A percentile compares a stretch with the other conserved stretches of the same genome.
phyloP scores from a whole-genome alignment of 768 basidiomycete species.

The Lenzites betulinus region DNA sequence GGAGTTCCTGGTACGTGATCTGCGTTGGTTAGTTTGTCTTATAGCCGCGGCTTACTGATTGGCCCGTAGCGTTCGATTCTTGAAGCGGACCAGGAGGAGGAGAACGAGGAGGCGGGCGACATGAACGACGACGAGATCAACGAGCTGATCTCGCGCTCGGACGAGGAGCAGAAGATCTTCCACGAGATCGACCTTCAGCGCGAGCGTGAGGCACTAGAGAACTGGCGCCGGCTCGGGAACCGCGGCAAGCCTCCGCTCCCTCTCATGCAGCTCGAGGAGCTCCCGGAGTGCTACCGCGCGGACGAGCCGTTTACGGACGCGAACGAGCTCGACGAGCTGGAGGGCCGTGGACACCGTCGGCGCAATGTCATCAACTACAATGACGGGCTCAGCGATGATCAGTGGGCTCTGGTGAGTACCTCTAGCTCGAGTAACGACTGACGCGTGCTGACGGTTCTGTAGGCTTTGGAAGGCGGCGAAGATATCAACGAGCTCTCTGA shows the following conservation, averaged over 20 bases:
- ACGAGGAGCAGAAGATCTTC: slow-evolving; percentile 78
- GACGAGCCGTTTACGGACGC: slow-evolving; percentile 77
- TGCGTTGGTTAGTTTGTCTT: too few relatives aligned
- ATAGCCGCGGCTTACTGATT: slow-evolving; percentile 9
- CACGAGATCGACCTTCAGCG: slow-evolving; percentile 81
- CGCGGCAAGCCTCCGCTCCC: slow-evolving; percentile 75
- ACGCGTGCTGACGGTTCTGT: background rate
- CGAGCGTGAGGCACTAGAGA: slow-evolving; percentile 61
- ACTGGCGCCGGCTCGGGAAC: slow-evolving; percentile 74
- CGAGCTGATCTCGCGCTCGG: slow-evolving; percentile 83
- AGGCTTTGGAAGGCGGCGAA: slow-evolving; percentile 83
- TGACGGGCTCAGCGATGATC: slow-evolving; percentile 92
- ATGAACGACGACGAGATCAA: slow-evolving; percentile 97
- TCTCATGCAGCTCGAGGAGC: slow-evolving; percentile 84
- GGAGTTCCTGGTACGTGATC: slow-evolving; percentile 76
- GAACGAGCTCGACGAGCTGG: slow-evolving; percentile 58
- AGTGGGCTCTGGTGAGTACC: slow-evolving; percentile 76
- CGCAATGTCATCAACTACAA: slow-evolving; percentile 89
- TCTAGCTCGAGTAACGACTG: too few relatives aligned
- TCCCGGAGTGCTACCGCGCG: slow-evolving; percentile 89
- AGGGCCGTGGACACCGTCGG: slow-evolving; percentile 85
- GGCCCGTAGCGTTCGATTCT: slow-evolving; percentile 76
- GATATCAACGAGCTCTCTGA: slow-evolving; percentile 76
- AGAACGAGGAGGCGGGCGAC: slow-evolving; percentile 86
- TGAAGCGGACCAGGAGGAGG: slow-evolving; percentile 88